A percentile compares a stretch with the other conserved stretches of the same genome.
These are phyloP conservation scores for Fusarium succisae DNA, from an alignment of 2,329 filamentous ascomycete species.

Conservation along the genomic window DNA sequence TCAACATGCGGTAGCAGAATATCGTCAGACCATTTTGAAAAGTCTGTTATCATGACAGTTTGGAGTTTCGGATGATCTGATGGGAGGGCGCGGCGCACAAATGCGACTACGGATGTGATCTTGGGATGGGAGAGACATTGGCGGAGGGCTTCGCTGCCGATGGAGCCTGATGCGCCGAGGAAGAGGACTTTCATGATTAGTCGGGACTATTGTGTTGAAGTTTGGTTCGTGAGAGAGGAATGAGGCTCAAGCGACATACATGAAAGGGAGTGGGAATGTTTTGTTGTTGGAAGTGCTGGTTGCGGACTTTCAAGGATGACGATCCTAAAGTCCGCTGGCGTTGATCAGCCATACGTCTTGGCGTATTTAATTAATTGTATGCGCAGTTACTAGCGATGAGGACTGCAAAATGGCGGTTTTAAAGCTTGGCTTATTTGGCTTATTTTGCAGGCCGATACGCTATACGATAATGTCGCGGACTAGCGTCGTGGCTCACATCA, in stretches of 20 bases:
- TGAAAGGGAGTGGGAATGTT: accelerated
- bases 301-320: neutral
- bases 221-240: accelerated
- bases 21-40: slow-evolving; percentile 28
- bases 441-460: accelerated
- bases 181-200: slow-evolving; percentile 49
- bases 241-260: neutral
- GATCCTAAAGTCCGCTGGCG: neutral
- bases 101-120: slow-evolving; percentile 45
- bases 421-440: neutral
- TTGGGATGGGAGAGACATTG: slow-evolving; percentile 47
- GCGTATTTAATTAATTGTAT: accelerated
- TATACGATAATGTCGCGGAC: neutral
- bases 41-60: slow-evolving; percentile 29
- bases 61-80: slow-evolving; percentile 27
- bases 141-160: slow-evolving; percentile 46
- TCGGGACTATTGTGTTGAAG: accelerated
- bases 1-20: slow-evolving; percentile 21
- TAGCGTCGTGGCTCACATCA: neutral
- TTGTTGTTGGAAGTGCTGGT: neutral
- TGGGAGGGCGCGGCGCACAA: slow-evolving; percentile 44
- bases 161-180: slow-evolving; percentile 47
- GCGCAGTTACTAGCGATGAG: accelerated
- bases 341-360: neutral
- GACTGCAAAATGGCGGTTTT: too few relatives aligned